A percentile compares a stretch with the other conserved stretches of the same genome.
These are phyloP conservation scores for Chlamydomonas reinhardtii DNA, from an alignment of 163 green algal species.

Conservation along the genomic window DNA sequence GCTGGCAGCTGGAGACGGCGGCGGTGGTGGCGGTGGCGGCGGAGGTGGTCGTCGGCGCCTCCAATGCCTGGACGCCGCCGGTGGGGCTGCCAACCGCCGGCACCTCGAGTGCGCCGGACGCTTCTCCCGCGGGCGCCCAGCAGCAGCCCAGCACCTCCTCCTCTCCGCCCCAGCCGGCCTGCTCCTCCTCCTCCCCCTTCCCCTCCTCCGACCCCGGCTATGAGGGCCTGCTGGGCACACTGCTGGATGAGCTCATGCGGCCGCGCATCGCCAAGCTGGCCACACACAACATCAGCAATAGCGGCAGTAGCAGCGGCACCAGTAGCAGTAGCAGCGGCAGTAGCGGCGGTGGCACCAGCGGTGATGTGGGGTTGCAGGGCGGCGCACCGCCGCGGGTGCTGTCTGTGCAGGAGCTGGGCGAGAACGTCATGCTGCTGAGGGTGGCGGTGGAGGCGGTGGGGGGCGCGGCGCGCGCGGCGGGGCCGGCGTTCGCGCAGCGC, in stretches of 20 bases:
- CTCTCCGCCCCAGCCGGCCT: too few species aligned
- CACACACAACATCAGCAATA: conserved; percentile 14
- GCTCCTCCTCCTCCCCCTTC: neutral
- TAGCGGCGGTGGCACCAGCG: neutral
- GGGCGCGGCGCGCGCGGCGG: conserved; percentile 58
- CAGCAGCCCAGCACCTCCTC: too few species aligned
- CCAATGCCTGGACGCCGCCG: conserved; percentile 54
- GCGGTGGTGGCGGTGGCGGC: conserved; percentile 61
- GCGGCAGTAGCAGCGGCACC: neutral
- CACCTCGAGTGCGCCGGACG: neutral
- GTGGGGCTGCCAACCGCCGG: neutral
- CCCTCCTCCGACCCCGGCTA: conserved; percentile 35
- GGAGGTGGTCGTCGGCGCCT: conserved; percentile 80
- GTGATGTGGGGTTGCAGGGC: neutral
- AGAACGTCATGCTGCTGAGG: conserved; percentile 78
- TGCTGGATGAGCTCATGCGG: conserved; percentile 53
- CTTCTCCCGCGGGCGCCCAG: neutral
- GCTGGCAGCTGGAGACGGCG: conserved; percentile 74
- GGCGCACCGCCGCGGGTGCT: neutral
- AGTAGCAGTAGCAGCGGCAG: neutral
- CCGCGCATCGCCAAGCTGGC: conserved; percentile 6
- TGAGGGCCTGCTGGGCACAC: conserved; percentile 35
- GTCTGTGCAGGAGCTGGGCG: conserved; percentile 65
- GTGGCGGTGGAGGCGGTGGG: conserved; percentile 71
- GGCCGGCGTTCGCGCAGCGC: conserved; percentile 58